phyloP scores from a whole-genome alignment of 495 filamentous ascomycete genomes.

The Pyronema domesticum region DNA sequence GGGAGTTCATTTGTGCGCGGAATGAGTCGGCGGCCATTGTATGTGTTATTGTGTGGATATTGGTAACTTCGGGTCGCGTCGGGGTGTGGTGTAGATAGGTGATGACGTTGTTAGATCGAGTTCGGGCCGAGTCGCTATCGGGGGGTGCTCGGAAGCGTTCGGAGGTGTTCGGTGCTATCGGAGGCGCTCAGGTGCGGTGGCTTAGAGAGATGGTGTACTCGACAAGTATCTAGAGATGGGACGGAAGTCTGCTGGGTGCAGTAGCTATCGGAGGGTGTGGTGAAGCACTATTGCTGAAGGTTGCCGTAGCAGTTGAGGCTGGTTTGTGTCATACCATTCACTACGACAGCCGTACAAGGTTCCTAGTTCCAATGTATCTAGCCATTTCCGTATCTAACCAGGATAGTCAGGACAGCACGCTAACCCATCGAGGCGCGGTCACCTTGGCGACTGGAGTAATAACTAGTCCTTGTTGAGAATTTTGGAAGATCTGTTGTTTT shows the following conservation, averaged over 20 bases:
- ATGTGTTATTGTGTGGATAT: too few relatives aligned
- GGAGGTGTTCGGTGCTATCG: not conserved
- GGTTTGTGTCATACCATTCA: too few relatives aligned
- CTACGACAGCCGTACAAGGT: not conserved
- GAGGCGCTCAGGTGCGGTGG: not conserved
- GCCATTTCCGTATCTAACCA: too few relatives aligned
- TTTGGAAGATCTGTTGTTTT: too few relatives aligned
- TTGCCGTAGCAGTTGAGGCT: too few relatives aligned
- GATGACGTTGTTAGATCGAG: too few relatives aligned
- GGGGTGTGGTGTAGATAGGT: slow-evolving; percentile 6
- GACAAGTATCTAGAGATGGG: not conserved
- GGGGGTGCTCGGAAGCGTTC: too few relatives aligned
- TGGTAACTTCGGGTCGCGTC: not conserved
- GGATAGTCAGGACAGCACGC: too few relatives aligned
- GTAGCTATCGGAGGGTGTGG: not conserved
- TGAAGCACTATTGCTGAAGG: not conserved
- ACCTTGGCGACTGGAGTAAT: too few relatives aligned
- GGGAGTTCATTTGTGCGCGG: slow-evolving; percentile 51
- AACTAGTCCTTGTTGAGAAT: too few relatives aligned
- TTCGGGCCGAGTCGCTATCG: too few relatives aligned
- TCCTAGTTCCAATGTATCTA: not conserved
- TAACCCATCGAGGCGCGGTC: too few relatives aligned
- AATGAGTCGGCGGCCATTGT: slow-evolving; percentile 80
- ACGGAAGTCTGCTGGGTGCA: not conserved
- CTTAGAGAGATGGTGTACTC: not conserved